phyloP scores from a whole-genome alignment of 805 yeast species.

The Candida qinlingensis region DNA sequence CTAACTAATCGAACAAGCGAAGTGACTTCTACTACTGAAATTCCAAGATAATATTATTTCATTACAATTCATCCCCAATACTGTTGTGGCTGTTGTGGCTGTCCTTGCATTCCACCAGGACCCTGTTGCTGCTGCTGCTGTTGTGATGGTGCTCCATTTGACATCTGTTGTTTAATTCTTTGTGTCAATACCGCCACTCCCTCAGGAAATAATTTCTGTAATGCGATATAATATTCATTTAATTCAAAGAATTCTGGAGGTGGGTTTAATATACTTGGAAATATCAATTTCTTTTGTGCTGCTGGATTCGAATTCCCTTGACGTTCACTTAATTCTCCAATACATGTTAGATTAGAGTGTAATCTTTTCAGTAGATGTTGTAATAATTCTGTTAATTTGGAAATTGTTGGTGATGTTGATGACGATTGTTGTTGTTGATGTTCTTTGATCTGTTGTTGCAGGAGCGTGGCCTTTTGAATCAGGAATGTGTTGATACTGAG shows the following conservation, averaged over 20 bases:
- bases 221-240: constrained; percentile 19
- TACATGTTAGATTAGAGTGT: constrained; percentile 26
- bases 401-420: constrained; percentile 5
- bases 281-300: constrained; percentile 13
- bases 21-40: too few relatives aligned
- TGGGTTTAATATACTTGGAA: constrained; percentile 21
- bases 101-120: constrained; percentile 1
- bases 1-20: background rate
- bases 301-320: constrained; percentile 11
- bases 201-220: constrained; percentile 25
- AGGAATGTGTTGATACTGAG: constrained; percentile 23
- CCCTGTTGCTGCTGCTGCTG: constrained; percentile 13
- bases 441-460: constrained; percentile 21
- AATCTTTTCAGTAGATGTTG: constrained; percentile 24
- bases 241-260: constrained; percentile 24
- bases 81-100: constrained; percentile 9
- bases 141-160: background rate
- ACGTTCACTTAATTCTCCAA: constrained; percentile 25
- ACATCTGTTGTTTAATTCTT: constrained; percentile 8
- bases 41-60: too few relatives aligned
- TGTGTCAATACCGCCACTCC: constrained; percentile 18
- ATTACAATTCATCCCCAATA: constrained; percentile 4
- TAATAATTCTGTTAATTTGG: constrained; percentile 16
- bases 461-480: constrained; percentile 21
- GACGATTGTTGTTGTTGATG: constrained; percentile 8